A percentile compares a stretch with the other conserved stretches of the same genome.
These are phyloP conservation scores for Alternaria infectoria DNA, from an alignment of 2,329 filamentous ascomycete species.

Conservation along the genomic window DNA sequence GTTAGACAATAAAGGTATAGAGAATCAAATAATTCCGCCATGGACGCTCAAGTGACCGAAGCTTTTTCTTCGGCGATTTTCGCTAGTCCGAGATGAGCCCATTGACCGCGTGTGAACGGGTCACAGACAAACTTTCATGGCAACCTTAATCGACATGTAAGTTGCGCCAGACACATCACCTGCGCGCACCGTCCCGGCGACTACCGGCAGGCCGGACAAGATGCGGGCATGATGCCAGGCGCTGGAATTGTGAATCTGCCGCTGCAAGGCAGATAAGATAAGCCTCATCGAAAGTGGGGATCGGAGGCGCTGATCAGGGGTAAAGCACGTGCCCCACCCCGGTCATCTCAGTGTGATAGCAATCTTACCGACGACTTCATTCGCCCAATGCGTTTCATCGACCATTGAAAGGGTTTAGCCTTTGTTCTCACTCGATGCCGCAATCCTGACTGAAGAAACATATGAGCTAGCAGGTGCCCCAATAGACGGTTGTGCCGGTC, in stretches of 20 bases:
- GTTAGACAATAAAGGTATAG: not conserved
- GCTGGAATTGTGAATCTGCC: not conserved
- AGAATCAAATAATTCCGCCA: not conserved
- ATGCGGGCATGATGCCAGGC: not conserved
- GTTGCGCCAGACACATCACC: not conserved
- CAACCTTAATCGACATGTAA: not conserved
- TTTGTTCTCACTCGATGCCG: not conserved
- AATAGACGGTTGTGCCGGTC: not conserved
- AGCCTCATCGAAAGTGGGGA: slow-evolving; percentile 1
- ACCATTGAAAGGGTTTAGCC: slow-evolving; percentile 4
- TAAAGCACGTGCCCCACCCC: slow-evolving; percentile 2
- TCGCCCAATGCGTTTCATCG: slow-evolving; percentile 12
- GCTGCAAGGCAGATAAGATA: slow-evolving; percentile 9
- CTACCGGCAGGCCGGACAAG: not conserved
- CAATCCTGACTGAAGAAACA: slow-evolving; percentile 1
- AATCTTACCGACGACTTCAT: slow-evolving; percentile 5
- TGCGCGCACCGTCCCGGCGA: not conserved
- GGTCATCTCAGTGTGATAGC: not conserved
- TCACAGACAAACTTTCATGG: not conserved
- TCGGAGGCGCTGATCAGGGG: slow-evolving; percentile 13
- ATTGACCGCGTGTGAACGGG: not conserved
- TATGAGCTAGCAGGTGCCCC: slow-evolving; percentile 6
- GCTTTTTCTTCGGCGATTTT: not conserved
- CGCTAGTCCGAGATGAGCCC: not conserved
- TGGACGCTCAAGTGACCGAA: not conserved